phyloP scores from a whole-genome alignment of 2,329 filamentous ascomycete genomes.

The Salinomyces thailandicus region DNA sequence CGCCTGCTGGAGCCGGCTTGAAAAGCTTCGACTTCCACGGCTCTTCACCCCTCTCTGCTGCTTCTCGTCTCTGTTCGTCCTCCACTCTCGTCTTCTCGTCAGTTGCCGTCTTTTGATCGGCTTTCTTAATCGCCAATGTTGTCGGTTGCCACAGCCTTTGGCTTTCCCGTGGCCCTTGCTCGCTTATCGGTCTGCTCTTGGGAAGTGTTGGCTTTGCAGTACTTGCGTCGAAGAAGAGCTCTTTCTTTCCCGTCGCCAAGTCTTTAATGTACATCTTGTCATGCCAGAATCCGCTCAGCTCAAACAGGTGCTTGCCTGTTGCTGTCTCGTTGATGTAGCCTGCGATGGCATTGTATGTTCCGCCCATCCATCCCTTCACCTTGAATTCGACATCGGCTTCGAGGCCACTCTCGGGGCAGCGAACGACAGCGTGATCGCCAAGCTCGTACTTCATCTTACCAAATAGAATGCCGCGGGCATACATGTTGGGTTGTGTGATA shows the following conservation, averaged over 20 bases:
- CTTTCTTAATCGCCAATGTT: constrained; percentile 67
- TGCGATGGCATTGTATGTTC: constrained; percentile 91
- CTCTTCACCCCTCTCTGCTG: constrained; percentile 65
- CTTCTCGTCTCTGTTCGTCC: constrained; percentile 81
- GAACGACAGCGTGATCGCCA: constrained; percentile 86
- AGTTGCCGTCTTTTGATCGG: constrained; percentile 80
- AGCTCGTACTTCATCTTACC: constrained; percentile 99
- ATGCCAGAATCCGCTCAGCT: constrained; percentile 86
- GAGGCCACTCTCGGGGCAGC: constrained; percentile 78
- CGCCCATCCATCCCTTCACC: constrained; percentile 93
- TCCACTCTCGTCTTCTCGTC: constrained; percentile 96
- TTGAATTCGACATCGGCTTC: constrained; percentile 95
- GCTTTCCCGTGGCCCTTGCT: constrained; percentile 85
- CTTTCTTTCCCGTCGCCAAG: constrained; percentile 70
- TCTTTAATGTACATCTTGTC: constrained; percentile 91
- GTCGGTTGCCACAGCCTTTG: constrained; percentile 79
- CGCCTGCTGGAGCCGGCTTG: constrained; percentile 51
- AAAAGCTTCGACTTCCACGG: constrained; percentile 89
- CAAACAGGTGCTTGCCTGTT: constrained; percentile 78
- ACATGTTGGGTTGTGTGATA: constrained; percentile 97
- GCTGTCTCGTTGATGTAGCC: constrained; percentile 81
- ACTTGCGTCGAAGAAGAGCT: constrained; percentile 79
- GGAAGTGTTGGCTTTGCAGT: constrained; percentile 68
- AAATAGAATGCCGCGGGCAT: constrained; percentile 89
- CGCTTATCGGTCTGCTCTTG: constrained; percentile 61